Evolutionary conservation across 441 rosid species (phyloP), one percentile per base, ranked within the genome.

Genomic region (Daphne laureola): DNA sequence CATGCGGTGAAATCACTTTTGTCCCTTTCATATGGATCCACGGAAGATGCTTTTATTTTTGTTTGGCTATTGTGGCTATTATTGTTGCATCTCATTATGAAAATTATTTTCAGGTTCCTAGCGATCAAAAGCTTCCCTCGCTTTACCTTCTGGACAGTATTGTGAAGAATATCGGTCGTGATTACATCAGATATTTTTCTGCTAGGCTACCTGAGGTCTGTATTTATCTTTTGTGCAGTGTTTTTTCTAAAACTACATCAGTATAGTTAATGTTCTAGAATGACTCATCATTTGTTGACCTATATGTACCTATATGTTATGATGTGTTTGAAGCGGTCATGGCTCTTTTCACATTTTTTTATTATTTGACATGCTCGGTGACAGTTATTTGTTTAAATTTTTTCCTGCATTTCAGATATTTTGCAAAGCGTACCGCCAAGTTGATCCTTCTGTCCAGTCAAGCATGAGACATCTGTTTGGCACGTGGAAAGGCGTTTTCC

Each of bases 401-500:
- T 41, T 44, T 59, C 38, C 18, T 49, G 51, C 43, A 59, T 62
- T 46, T 64, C 67, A 93, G 99, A 87, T 93, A 45, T 93, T 93
- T 69, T 79, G 88, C 81, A 93, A 83, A 72, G 91, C 93, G 51
- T 93, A 87, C 67, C 75, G 78, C 60, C 95, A 83, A 73, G 93
- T 90, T 58, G 96, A 90, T 62, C 61, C 99, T 64, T 56, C 93
- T 61, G 69, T 87, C 58, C 93, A 74, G 65, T 51, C 76, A 50
- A 87, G 93, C 51, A 93, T 93, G 99, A 80, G 84, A 14, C 99
- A 93, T 81, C 97, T 93, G 62, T 93, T 90, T 63, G 97, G 97
- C 65, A 93, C 99, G 53, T 93, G 99, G 99, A 93, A 85, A 78
- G 97, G 97, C 40, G 95, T 90, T 57, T 94, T 94, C 66, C 96